These are phyloP conservation scores for Xylariomycetidae sp. DNA, from an alignment of 2,329 filamentous ascomycete species.

Conservation along the genomic window DNA sequence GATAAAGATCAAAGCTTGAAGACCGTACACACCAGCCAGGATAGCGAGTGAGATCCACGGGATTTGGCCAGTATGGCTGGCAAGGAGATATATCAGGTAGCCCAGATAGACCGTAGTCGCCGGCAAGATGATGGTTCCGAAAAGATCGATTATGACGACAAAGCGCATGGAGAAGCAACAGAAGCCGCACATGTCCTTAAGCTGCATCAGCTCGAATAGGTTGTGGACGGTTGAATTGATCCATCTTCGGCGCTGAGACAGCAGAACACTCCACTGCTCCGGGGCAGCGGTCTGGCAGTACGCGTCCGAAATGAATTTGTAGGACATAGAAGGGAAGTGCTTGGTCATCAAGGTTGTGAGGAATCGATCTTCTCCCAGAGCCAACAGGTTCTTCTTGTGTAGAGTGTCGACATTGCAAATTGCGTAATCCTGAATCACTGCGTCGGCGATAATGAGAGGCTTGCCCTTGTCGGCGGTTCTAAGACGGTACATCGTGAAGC, in stretches of 20 bases:
- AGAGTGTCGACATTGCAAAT: constrained; percentile 88
- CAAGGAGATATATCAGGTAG: constrained; percentile 79
- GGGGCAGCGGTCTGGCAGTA: constrained; percentile 91
- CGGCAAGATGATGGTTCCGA: constrained; percentile 86
- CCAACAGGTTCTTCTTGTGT: constrained; percentile 78
- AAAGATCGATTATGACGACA: constrained; percentile 88
- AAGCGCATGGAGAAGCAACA: constrained; percentile 99
- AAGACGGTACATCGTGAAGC: constrained; percentile 98
- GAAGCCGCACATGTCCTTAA: constrained; percentile 96
- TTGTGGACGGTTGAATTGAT: constrained; percentile 99
- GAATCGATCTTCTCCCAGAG: constrained; percentile 77
- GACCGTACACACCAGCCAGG: constrained; percentile 85
- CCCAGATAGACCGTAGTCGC: constrained; percentile 81
- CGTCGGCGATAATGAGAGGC: constrained; percentile 87
- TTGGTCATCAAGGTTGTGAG: constrained; percentile 97
- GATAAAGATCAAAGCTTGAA: constrained; percentile 94
- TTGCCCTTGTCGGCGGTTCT: constrained; percentile 90
- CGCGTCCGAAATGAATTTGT: constrained; percentile 91
- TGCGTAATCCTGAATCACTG: constrained; percentile 80
- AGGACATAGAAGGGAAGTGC: constrained; percentile 91
- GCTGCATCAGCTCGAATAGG: constrained; percentile 78
- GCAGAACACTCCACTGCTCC: constrained; percentile 85
- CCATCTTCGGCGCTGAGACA: constrained; percentile 98
- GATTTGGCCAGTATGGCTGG: constrained; percentile 64
- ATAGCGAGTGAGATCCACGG: constrained; percentile 84